These are phyloP conservation scores for Musa troglodytarum DNA, from an alignment of 176 grass and related monocot species.

Conservation along the genomic window DNA sequence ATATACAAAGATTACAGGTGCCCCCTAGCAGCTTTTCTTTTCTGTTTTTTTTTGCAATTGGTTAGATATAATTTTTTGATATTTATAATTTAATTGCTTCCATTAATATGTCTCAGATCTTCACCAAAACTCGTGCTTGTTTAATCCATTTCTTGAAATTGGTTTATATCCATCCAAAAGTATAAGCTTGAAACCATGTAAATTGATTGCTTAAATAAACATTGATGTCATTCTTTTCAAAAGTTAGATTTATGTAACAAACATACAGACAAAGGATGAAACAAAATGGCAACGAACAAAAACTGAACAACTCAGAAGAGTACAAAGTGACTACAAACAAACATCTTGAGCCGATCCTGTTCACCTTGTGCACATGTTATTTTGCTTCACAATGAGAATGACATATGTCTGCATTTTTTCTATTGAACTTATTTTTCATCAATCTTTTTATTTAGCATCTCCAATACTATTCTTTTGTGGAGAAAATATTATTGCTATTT, in stretches of 20 bases:
- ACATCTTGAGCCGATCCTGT: no score
- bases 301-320: no score
- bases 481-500: not conserved
- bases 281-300: no score
- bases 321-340: no score
- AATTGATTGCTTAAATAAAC: not conserved
- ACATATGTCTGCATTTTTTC: no score
- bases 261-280: not conserved
- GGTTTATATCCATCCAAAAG: not conserved
- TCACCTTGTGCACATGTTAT: no score
- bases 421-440: not conserved
- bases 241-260: not conserved
- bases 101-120: not conserved
- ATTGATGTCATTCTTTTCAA: not conserved
- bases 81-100: not conserved
- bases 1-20: constrained; percentile 98
- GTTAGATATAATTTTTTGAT: not conserved
- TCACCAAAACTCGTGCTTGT: not conserved
- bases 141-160: not conserved
- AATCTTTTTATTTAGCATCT: not conserved
- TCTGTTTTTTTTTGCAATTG: no score
- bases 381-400: no score
- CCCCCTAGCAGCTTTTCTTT: constrained; percentile 1
- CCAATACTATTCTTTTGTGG: no score
- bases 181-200: not conserved